Base-by-base conservation (phyloP, 345 rosid genomes). In the Linum lewisii region DNA sequence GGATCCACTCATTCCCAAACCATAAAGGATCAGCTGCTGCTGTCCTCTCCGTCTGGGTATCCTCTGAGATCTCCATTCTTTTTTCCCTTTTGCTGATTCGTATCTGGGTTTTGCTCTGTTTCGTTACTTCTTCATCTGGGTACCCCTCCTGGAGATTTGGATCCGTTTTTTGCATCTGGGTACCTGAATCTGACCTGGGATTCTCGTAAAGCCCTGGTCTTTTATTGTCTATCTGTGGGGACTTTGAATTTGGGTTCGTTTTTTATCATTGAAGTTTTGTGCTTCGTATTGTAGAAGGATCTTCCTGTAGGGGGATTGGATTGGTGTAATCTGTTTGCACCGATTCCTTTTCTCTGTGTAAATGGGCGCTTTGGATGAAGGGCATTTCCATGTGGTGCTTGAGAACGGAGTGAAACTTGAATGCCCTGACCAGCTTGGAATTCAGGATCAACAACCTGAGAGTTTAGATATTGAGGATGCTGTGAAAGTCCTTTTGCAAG, bases 401-500 rank as follows among this genome's bases (percentile, higher is more conserved):
- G 81, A 81, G 50, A 74, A 72, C 64, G 88, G 80, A 66, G 72
- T 79, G 67, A 78, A 80, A 63, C 66, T 78, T 53, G 73, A 64
- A 51, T 51, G 67, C 69, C 54, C 59, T 63, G 82, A 75, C 54
- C 72, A 77, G 57, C 72, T 75, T 62, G 79, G 76, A 24, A 73
- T 81, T 19, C 82, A 82, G 69, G 69, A 56, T n/a, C 81, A 79
- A 8, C 34, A 29, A 52, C 78, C 94, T 1, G 86, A 89, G 66
- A 79, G 81, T 61, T 29, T 75, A 53, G 85, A 86, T n/a, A 90
- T 94, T 64, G 71, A 80, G 71, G 84, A 81, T 58, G 96, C 97
- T 63, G 97, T 94, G 3, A 82, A 79, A 69, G 77, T 81, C 69
- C 84, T 94, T 64, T 64, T 94, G 65, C 82, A 82, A 69, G 96